Base-by-base conservation (phyloP, 2,329 filamentous ascomycete species). In the Calycina herbarum region DNA sequence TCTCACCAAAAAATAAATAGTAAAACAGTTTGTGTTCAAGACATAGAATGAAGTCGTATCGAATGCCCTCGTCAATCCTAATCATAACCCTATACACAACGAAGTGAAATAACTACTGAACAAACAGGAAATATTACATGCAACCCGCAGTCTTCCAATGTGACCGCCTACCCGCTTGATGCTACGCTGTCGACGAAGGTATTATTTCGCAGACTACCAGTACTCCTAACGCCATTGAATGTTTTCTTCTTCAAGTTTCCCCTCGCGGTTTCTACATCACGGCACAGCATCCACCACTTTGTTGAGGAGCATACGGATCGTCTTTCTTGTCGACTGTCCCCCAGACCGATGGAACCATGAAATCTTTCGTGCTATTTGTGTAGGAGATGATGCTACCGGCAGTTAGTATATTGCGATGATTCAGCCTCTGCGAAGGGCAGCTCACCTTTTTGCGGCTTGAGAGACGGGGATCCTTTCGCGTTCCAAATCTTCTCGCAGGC, bases 341-440 rank as follows among this genome's bases (percentile, higher is more conserved):
- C 95, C 95, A 99, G 79, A 96, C 92, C 63, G 93, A 96, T 61
- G 74, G 74, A 93, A 98, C 94, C 95, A 99, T 98, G 83, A 96
- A 98, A 79, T 99, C 95, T 80, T 94, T 91, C 74, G 95, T 97
- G 80, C 92, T 94, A 80, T 96, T 96, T 81, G 94, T 98, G 83
- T 98, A 98, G 73, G 93, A 92, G 79, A 98, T 98, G 79, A 98
- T 91, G 79, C 95, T 99, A 58, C n/a, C 65, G 17, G n/a, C 24
- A 48, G 51, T 56, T 56, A 58, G 45, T 33, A 63, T 54, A 60
- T 68, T 40, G 66, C 10, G 27, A 27, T 59, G 42, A 15, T 62
- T 59, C 61, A 60, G 54, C 31, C 42, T 24, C n/a, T 24, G 56
- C 13, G 7, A 3, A 13, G 33, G 29, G 45, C 17, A 13, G 61